A percentile compares a stretch with the other conserved stretches of the same genome.
Evolutionary conservation across 257 asterid species (phyloP).

Genomic region (Marsdenia floribunda): DNA sequence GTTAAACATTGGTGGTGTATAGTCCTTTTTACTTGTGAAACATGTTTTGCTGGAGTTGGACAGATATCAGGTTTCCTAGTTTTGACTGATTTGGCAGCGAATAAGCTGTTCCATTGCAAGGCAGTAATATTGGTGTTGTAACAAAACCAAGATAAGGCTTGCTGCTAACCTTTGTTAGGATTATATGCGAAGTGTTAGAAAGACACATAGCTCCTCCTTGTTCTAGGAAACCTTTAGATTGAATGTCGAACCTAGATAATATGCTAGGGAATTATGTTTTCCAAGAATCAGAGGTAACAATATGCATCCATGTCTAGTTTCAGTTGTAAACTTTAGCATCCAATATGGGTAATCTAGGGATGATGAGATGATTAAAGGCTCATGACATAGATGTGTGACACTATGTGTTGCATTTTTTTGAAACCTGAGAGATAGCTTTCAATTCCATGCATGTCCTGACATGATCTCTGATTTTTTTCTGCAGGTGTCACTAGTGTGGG

Average conservation of each 20-base stretch:
- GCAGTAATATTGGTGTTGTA: background rate
- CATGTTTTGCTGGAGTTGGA: background rate
- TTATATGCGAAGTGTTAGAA: background rate
- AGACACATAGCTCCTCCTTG: background rate
- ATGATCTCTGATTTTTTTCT: conserved; percentile 14
- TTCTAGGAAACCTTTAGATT: background rate
- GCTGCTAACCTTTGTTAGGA: background rate
- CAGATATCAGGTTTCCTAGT: background rate
- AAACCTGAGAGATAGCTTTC: background rate
- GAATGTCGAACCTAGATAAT: background rate
- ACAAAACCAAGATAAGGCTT: background rate
- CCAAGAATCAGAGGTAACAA: background rate
- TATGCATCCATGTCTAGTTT: background rate
- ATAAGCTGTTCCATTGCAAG: background rate
- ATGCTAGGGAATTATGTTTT: background rate
- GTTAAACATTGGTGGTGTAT: background rate
- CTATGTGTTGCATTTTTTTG: background rate
- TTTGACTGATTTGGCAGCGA: background rate
- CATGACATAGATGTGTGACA: background rate
- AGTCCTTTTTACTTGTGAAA: background rate
- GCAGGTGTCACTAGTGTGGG: conserved; percentile 73
- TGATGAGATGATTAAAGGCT: background rate
- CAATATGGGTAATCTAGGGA: background rate
- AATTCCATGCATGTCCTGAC: conserved; percentile 1
- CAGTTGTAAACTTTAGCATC: background rate